Conservation (phyloP, 768 basidiomycete genomes). For the Steccherinum ochraceum region DNA sequence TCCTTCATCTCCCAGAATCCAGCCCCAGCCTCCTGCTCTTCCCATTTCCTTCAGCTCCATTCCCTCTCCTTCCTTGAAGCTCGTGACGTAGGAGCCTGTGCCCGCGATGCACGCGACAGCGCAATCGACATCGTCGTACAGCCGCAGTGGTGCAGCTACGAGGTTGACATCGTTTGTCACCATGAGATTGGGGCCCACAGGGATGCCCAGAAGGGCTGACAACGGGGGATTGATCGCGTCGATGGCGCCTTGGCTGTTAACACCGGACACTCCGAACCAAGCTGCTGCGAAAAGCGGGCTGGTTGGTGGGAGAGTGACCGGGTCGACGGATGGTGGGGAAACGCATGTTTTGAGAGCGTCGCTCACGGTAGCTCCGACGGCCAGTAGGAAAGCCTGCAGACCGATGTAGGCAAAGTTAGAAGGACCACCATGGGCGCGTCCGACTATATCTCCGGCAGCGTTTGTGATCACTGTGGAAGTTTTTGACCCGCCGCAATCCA, state of each 20-base stretch:
- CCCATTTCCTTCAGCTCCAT: constrained; percentile 54
- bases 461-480: constrained; percentile 70
- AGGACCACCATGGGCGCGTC: constrained; percentile 65
- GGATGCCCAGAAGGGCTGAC: constrained; percentile 52
- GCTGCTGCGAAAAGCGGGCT: constrained; percentile 52
- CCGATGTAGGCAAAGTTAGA: constrained; percentile 85
- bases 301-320: constrained; percentile 29
- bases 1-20: constrained; percentile 82
- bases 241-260: constrained; percentile 65
- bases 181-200: constrained; percentile 45
- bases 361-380: constrained; percentile 45
- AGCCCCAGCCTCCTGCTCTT: constrained; percentile 76
- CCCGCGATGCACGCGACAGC: constrained; percentile 76
- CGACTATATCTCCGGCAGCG: constrained; percentile 50
- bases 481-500: constrained; percentile 89
- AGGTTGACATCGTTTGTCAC: constrained; percentile 83
- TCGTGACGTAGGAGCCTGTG: constrained; percentile 73
- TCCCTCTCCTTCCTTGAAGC: constrained; percentile 42
- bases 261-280: constrained; percentile 82
- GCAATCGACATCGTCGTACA: constrained; percentile 49
- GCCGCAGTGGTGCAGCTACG: constrained; percentile 70
- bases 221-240: constrained; percentile 48
- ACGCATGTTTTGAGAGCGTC: constrained; percentile 46
- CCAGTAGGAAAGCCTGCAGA: constrained; percentile 47
- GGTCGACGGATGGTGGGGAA: constrained; percentile 28